These are phyloP conservation scores for Boletus huronensis DNA, from an alignment of 768 basidiomycete species.

Conservation along the genomic window DNA sequence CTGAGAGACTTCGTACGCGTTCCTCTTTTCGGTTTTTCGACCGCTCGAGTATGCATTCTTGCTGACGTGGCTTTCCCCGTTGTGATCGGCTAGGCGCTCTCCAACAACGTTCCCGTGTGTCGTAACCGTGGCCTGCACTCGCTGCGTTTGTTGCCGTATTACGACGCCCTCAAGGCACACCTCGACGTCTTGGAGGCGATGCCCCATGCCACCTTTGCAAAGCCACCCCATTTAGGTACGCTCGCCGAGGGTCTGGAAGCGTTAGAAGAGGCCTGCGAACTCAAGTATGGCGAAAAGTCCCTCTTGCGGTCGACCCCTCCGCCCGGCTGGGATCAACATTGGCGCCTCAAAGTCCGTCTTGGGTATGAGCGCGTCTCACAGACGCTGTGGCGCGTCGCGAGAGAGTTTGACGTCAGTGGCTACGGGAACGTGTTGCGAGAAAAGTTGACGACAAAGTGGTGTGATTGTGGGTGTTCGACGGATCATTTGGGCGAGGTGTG, in stretches of 20 bases:
- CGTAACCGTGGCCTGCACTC: conserved; percentile 64
- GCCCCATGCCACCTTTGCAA: conserved; percentile 54
- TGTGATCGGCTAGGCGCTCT: conserved; percentile 49
- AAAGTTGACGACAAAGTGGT: conserved; percentile 73
- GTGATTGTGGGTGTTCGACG: conserved; percentile 77
- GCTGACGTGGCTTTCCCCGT: conserved; percentile 2
- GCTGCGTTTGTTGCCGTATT: conserved; percentile 58
- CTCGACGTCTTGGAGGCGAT: conserved; percentile 58
- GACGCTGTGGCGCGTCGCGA: conserved; percentile 66
- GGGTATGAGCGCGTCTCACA: conserved; percentile 65
- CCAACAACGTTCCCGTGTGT: conserved; percentile 67
- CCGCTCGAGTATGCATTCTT: not conserved
- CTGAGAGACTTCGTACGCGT: conserved; percentile 66
- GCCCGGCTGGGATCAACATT: conserved; percentile 52
- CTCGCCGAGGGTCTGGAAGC: conserved; percentile 55
- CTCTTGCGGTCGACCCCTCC: conserved; percentile 30
- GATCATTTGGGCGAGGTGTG: conserved; percentile 77
- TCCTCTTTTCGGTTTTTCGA: not conserved
- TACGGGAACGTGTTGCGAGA: conserved; percentile 68
- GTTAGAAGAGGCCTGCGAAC: conserved; percentile 62
- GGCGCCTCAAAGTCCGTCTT: conserved; percentile 55
- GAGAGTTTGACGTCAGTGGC: conserved; percentile 70
- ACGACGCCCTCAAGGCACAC: conserved; percentile 56
- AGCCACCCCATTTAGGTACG: conserved; percentile 63
- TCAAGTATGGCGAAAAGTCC: conserved; percentile 46